Percentiles rank a stretch among this genome's conserved stretches.
These are phyloP conservation scores for Yamadazyma blattariae DNA, from an alignment of 1,139 yeast genomes.

Conservation along the genomic window DNA sequence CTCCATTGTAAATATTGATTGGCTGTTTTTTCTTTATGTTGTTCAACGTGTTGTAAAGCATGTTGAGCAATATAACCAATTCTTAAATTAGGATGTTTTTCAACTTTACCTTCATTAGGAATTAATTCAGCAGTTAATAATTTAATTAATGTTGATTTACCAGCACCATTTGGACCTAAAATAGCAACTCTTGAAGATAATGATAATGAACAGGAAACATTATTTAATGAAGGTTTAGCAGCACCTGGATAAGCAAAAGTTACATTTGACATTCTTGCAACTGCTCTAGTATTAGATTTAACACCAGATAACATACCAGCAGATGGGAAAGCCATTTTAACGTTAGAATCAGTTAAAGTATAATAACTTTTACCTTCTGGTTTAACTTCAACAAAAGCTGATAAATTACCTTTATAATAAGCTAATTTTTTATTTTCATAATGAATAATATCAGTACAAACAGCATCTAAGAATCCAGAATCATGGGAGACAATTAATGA, in stretches of 20 bases:
- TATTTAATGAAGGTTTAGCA: conserved; percentile 69
- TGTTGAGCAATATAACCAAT: conserved; percentile 99
- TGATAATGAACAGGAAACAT: conserved; percentile 86
- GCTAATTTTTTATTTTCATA: conserved; percentile 94
- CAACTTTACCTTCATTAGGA: conserved; percentile 86
- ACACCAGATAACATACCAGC: conserved; percentile 97
- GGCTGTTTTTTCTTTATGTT: conserved; percentile 96
- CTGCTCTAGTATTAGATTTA: conserved; percentile 90
- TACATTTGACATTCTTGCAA: conserved; percentile 85
- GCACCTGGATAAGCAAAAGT: conserved; percentile 91
- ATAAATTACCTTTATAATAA: conserved; percentile 92
- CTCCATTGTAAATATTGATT: conserved; percentile 98
- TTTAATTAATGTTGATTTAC: conserved; percentile 93
- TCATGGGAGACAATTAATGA: conserved; percentile 97
- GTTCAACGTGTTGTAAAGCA: conserved; percentile 94
- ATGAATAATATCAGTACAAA: conserved; percentile 95
- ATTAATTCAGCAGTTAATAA: conserved; percentile 87
- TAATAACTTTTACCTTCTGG: conserved; percentile 98
- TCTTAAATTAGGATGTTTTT: conserved; percentile 96
- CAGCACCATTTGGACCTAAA: conserved; percentile 98
- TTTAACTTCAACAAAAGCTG: conserved; percentile 84
- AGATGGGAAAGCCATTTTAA: conserved; percentile 97
- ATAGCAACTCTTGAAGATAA: conserved; percentile 95
- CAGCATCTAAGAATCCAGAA: conserved; percentile 92
- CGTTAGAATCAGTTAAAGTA: conserved; percentile 89